Base-by-base conservation (phyloP, 352 stramenopile genomes). In the Pelagophyceae sp. region DNA sequence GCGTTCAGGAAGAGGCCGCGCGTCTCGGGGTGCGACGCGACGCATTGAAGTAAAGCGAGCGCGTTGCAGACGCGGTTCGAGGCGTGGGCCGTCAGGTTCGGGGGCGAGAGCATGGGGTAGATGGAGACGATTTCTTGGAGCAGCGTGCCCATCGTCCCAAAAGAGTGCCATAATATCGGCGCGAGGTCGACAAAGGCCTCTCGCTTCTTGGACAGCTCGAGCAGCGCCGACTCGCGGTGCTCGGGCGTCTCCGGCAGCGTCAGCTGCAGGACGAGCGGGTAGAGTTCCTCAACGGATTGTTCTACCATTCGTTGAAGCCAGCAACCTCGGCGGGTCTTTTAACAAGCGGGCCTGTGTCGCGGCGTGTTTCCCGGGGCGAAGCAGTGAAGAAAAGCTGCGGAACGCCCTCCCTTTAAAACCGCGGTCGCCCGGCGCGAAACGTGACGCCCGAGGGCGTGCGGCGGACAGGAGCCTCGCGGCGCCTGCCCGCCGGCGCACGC, bases 101-200 rank as follows among this genome's bases (percentile, higher is more conserved):
- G 95, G 20, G 96, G 96, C 29, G 91, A 97, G 38, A 99, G 87
- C 40, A 97, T 87, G 37, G 95, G 94, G 85, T 99, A 99, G 80
- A 99, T 99, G 38, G 91, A 93, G 65, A 98, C 93, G 81, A 99
- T 99, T 86, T 99, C 96, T 86, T 98, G 95, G 37, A 99, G 85
- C 23, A 99, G 85, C 19, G 94, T 95, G 0, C 95, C 90, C 25
- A 99, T 94, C 0, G 95, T 98, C 54, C 95, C 96, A 65, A 96
- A 96, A 37, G 92, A 97, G 83, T 99, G 94, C 95, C 95, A 99
- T 6, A 99, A 87, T 76, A 99, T 97, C 40, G 95, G 95, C 65
- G 96, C 96, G 45, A 99, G 86, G 82, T 99, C 95, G 5, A 92
- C 87, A 80, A 98, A 99, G 77, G 92, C 90, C 86, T 99, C 96